Evolutionary conservation across 805 yeast genomes (phyloP).

Genomic region (Saturnispora serradocipensis): DNA sequence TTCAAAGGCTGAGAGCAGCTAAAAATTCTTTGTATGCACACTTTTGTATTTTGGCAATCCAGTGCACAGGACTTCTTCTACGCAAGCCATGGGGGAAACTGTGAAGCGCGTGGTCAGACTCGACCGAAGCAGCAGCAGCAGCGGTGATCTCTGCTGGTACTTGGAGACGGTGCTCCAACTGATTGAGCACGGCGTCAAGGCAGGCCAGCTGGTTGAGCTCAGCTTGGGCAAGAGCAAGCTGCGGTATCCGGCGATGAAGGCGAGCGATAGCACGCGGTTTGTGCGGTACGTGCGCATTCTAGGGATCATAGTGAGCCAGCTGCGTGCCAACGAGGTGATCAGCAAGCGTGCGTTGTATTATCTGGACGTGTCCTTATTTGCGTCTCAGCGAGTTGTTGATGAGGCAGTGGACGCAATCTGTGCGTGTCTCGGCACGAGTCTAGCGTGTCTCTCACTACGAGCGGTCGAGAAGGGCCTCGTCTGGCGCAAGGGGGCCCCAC

Average conservation of each 20-base stretch:
- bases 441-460: conserved; percentile 34
- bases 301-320: conserved; percentile 14
- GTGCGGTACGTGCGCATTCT: conserved; percentile 18
- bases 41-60: background rate
- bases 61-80: background rate
- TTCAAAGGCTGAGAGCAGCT: no score
- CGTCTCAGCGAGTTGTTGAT: conserved; percentile 35
- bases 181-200: conserved; percentile 22
- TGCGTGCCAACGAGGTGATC: conserved; percentile 15
- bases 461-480: conserved; percentile 49
- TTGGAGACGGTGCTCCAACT: conserved; percentile 12
- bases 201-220: conserved; percentile 19
- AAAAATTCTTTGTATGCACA: background rate
- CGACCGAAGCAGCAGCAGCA: background rate
- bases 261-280: conserved; percentile 14
- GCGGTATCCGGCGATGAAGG: conserved; percentile 17
- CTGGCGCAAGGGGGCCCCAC: background rate
- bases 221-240: conserved; percentile 8
- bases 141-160: background rate
- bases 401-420: conserved; percentile 31
- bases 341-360: conserved; percentile 54
- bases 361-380: conserved; percentile 44
- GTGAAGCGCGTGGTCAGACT: background rate
- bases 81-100: background rate
- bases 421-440: conserved; percentile 29